Evolutionary conservation across 1,139 yeast genomes (phyloP), one percentile per base, ranked within the genome.

Genomic region (Keqinozyma sinolaborantium): DNA sequence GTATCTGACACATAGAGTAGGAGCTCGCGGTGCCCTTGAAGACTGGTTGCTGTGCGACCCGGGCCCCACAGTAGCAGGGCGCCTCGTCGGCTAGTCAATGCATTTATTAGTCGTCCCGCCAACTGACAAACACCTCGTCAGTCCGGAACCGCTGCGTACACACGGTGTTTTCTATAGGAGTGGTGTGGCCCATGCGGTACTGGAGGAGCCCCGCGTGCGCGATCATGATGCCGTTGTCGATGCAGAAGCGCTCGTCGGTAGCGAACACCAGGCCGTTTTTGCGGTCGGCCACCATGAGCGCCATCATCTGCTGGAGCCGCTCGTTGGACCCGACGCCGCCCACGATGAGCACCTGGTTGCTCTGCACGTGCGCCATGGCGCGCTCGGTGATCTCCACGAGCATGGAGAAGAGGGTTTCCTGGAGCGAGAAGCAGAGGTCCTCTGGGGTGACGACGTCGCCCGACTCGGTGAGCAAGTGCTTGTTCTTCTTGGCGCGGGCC

Each of bases 241-340:
- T 92, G 60, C 97, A 92, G 53, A 92, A 92, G 39, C 98, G 64
- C 53, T 92, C 97, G 56, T 92, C 99, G 0, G 98, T 94, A 10
- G 99, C 97, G 54, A 70, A 86, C 4, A 92, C 82, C 21, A 76
- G 73, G 0, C 97, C 98, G 41, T 83, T 79, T 37, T 58, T 60
- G 40, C 99, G 69, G 49, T 88, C 97, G 26, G 73, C 58, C 11
- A 94, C 95, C 99, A 92, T 94, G 28, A 75, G 62, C 20, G 75
- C 85, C 99, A 92, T 92, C 98, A 94, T 94, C 47, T 86, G 83
- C 53, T 92, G 99, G 37, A 92, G 61, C 39, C 98, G 60, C 44
- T 80, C 83, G 51, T 92, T 92, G 44, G 95, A 87, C 0, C 99
- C 99, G 11, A 92, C 99, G 13, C 98, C 99, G 6, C 98, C 98